These are phyloP conservation scores for Suhomyces taliae DNA, from an alignment of 1,139 yeast genomes.

Conservation along the genomic window DNA sequence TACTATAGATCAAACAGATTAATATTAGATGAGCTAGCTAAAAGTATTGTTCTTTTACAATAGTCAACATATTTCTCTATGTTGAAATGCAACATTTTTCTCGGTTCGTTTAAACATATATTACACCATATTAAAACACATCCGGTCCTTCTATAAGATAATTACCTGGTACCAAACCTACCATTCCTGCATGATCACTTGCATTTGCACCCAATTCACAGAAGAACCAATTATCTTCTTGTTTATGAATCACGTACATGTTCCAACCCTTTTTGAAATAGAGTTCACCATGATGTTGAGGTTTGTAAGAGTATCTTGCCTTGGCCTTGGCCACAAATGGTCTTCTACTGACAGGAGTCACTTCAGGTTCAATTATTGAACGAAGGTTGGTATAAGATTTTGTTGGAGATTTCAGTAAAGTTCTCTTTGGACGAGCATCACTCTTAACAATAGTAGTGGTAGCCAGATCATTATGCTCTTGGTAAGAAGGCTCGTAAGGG, in stretches of 20 bases:
- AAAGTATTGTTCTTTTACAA: too few relatives aligned
- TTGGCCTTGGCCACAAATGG: conserved; percentile 59
- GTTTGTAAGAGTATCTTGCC: conserved; percentile 72
- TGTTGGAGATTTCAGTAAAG: conserved; percentile 13
- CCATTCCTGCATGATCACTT: conserved; percentile 42
- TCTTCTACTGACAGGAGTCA: conserved; percentile 44
- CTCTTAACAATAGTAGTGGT: conserved; percentile 17
- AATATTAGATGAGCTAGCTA: too few relatives aligned
- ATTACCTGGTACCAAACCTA: conserved; percentile 85
- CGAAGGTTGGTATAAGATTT: conserved; percentile 36
- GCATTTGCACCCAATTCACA: conserved; percentile 66
- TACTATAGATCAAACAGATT: too few relatives aligned
- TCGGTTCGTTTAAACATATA: background rate
- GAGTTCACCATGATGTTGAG: conserved; percentile 79
- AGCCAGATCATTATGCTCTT: conserved; percentile 13
- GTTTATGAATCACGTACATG: conserved; percentile 68
- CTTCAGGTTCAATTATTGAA: conserved; percentile 25
- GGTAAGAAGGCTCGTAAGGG: conserved; percentile 9
- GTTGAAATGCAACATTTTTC: too few relatives aligned
- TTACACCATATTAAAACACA: conserved; percentile 9
- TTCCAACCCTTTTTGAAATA: conserved; percentile 72
- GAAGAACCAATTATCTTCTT: conserved; percentile 90
- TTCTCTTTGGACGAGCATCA: conserved; percentile 10
- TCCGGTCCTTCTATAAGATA: conserved; percentile 40
- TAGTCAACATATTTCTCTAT: too few relatives aligned